Percentiles rank a stretch among this genome's conserved stretches.
Conservation (phyloP, 2,329 filamentous ascomycete genomes). For the Penicillium olsonii region DNA sequence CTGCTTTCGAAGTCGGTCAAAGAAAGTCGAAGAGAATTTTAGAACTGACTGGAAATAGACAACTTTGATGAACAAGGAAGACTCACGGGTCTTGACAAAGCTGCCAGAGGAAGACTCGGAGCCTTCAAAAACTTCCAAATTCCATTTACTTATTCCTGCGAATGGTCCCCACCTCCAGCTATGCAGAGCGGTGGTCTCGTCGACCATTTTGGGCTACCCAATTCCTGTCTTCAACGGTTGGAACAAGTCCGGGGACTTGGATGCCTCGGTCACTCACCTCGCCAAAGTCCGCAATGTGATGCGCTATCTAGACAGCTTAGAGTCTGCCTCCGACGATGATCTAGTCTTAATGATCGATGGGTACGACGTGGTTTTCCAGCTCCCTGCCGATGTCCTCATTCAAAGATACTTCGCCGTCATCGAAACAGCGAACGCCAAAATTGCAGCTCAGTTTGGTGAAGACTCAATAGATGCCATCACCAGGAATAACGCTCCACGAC, state of each 20-base stretch:
- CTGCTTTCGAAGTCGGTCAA: neutral
- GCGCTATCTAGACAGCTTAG: constrained; percentile 13
- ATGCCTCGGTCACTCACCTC: constrained; percentile 14
- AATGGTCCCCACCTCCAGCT: constrained; percentile 14
- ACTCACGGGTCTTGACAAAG: neutral
- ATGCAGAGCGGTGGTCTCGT: constrained; percentile 14
- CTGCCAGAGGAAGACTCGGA: neutral
- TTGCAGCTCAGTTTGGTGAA: constrained; percentile 10
- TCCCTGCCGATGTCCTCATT: constrained; percentile 16
- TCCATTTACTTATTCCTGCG: constrained; percentile 14
- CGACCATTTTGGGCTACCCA: constrained; percentile 13
- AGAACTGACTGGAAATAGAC: neutral
- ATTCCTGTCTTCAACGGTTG: constrained; percentile 17
- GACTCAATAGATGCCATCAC: constrained; percentile 1
- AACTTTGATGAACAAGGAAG: neutral
- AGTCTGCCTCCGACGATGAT: constrained; percentile 13
- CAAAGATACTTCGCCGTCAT: constrained; percentile 15
- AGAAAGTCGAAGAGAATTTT: too few relatives aligned
- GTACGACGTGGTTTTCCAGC: constrained; percentile 16
- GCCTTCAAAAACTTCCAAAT: constrained; percentile 6
- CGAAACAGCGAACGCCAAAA: constrained; percentile 7
- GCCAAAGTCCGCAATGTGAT: constrained; percentile 19
- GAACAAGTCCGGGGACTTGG: constrained; percentile 15
- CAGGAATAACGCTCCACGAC: constrained; percentile 8
- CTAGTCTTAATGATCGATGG: constrained; percentile 17